Conservation (phyloP, 2,329 filamentous ascomycete genomes). For the Colletotrichum nymphaeae region DNA sequence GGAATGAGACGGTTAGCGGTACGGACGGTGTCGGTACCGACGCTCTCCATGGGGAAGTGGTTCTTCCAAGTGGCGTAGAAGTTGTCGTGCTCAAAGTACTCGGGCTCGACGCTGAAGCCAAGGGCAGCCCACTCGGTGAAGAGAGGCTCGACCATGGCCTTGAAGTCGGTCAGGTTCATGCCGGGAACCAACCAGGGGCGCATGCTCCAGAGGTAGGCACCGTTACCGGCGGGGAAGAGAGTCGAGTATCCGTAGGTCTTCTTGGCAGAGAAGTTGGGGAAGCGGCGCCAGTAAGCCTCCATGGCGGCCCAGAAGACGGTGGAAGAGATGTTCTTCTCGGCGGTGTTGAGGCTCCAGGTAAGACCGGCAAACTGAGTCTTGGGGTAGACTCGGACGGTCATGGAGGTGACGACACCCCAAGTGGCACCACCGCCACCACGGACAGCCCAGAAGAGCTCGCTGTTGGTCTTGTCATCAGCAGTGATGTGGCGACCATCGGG, state of each 20-base stretch:
- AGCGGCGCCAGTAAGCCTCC: constrained; percentile 45
- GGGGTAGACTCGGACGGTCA: constrained; percentile 48
- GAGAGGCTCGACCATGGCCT: constrained; percentile 45
- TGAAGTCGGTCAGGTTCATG: constrained; percentile 46
- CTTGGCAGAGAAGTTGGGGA: constrained; percentile 43
- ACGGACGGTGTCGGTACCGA: constrained; percentile 40
- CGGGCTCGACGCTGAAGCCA: constrained; percentile 43
- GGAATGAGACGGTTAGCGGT: constrained; percentile 55
- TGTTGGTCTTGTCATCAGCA: constrained; percentile 52
- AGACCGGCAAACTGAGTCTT: constrained; percentile 47
- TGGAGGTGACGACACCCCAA: constrained; percentile 55
- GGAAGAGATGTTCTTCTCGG: constrained; percentile 39
- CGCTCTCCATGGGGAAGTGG: constrained; percentile 52
- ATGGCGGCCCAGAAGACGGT: constrained; percentile 48
- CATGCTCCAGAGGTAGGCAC: constrained; percentile 43
- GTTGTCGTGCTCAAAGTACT: constrained; percentile 49
- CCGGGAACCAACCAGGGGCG: constrained; percentile 50
- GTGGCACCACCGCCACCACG: constrained; percentile 57
- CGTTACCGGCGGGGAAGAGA: constrained; percentile 30
- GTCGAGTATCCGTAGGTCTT: constrained; percentile 44
- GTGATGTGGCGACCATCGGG: constrained; percentile 55
- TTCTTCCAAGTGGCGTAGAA: constrained; percentile 51
- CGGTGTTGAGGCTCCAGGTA: constrained; percentile 43
- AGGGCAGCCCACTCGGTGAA: constrained; percentile 43
- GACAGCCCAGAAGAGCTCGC: constrained; percentile 63